Percentiles rank a stretch among this genome's conserved stretches.
These are phyloP conservation scores for Penicillium sp. DNA, from an alignment of 2,329 filamentous ascomycete genomes.

Conservation along the genomic window DNA sequence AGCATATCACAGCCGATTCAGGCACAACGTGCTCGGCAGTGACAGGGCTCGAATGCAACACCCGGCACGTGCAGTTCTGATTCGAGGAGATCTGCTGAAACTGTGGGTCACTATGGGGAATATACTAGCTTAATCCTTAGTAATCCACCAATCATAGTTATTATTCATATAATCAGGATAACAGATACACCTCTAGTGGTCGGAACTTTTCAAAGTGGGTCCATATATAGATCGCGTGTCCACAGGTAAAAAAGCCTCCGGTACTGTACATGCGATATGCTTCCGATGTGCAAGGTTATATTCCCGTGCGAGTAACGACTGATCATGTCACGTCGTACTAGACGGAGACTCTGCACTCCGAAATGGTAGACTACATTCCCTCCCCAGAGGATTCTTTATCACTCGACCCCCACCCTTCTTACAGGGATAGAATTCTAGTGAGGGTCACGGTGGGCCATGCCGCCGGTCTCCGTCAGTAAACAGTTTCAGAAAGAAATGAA, in stretches of 20 bases:
- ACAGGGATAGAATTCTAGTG: not conserved
- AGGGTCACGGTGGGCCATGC: conserved; percentile 1
- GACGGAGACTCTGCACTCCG: too few species aligned
- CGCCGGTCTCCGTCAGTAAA: not conserved
- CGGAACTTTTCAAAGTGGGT: not conserved
- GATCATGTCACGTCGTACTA: too few species aligned
- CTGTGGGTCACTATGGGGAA: conserved; percentile 1
- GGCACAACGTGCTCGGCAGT: conserved; percentile 22
- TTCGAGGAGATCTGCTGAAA: conserved; percentile 11
- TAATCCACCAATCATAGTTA: conserved; percentile 8
- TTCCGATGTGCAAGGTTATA: too few species aligned
- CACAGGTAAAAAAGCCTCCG: too few species aligned
- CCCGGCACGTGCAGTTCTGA: conserved; percentile 22
- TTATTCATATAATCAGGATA: not conserved
- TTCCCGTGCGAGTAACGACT: too few species aligned
- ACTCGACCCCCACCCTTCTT: not conserved
- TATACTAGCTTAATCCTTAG: conserved; percentile 13
- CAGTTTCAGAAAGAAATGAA: not conserved
- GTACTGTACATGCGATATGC: too few species aligned
- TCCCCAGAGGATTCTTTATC: not conserved
- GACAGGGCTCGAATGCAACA: conserved; percentile 6
- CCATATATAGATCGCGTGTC: too few species aligned
- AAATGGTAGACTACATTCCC: too few species aligned
- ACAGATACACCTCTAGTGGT: not conserved
- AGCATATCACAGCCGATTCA: conserved; percentile 15